Base-by-base conservation (phyloP, 225 moss, liverwort and hornwort species). In the Anthoceros angustus region DNA sequence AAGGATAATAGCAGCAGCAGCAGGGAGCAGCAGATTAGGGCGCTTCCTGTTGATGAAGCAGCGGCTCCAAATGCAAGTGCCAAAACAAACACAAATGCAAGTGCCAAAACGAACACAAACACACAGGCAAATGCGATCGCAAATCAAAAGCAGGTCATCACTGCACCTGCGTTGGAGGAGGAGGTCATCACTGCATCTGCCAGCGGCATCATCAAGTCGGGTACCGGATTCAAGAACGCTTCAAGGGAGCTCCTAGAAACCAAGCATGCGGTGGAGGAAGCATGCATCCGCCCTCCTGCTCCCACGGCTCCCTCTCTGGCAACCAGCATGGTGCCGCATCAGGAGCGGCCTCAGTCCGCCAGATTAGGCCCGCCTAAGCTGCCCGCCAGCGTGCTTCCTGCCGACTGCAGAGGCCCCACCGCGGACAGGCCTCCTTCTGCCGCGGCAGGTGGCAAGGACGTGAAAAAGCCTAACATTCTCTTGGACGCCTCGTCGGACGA, bases 351-450 rank as follows among this genome's bases (percentile, higher is more conserved):
- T 40, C 84, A 85, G 72, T 82, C 79, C 69, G 84, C 84, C 61
- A 73, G 82, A 10, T 77, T 74, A 69, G 84, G 82, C 62, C 84
- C 84, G 68, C 84, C 82, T 66, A 85, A 77, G 64, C 71, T 85
- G 43, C 76, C 68, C 20, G 79, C 15, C 62, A 74, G 26, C 42
- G 45, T 72, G 63, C 67, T 67, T 11, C 41, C 48, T 7, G 55
- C 38, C 25, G 70, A 72, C 55, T 18, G 18, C 16, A 15, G 55
- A 20, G 55, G 55, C 55, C 55, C 55, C n/a, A 23, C 55, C 16
- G 8, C 55, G 55, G 55, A 20, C 7, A 55, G 55, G 55, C 55
- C 55, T 15, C n/a, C 55, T 12, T 48, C 46, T 23, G 7, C 55
- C 23, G 55, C 55, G n/a, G 55, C 55, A 55, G 23, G 55, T 23